phyloP scores from a whole-genome alignment of 2,329 filamentous ascomycete genomes.

The Bimuria novae-zelandiae region DNA sequence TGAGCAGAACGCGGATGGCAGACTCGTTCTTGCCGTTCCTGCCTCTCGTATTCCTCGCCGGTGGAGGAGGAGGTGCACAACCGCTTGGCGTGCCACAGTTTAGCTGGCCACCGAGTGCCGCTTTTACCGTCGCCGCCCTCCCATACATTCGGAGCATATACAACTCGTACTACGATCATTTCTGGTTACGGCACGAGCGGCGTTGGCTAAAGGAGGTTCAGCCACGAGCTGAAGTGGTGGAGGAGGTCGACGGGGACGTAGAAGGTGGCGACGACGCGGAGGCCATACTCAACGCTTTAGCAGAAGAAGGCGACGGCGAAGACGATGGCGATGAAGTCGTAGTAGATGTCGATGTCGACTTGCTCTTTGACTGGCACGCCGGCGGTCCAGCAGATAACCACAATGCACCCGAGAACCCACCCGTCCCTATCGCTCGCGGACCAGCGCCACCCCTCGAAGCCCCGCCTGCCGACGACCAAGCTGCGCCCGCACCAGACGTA shows the following conservation, averaged over 20 bases:
- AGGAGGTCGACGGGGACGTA: conserved; percentile 19
- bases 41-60: conserved; percentile 65
- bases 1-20: conserved; percentile 67
- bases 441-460: conserved; percentile 38
- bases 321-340: conserved; percentile 51
- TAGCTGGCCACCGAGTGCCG: conserved; percentile 69
- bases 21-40: conserved; percentile 67
- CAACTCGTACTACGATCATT: conserved; percentile 63
- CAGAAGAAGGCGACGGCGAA: conserved; percentile 28
- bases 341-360: conserved; percentile 44
- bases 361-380: conserved; percentile 51
- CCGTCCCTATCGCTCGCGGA: conserved; percentile 30
- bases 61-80: conserved; percentile 51
- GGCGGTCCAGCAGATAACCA: conserved; percentile 42
- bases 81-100: conserved; percentile 53
- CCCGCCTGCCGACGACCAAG: conserved; percentile 36
- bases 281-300: conserved; percentile 18
- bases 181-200: conserved; percentile 62
- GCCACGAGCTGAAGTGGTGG: conserved; percentile 53
- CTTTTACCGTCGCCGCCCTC: conserved; percentile 67
- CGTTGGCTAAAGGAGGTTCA: conserved; percentile 67
- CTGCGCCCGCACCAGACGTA: conserved; percentile 37
- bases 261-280: conserved; percentile 17
- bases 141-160: conserved; percentile 70
- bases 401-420: conserved; percentile 43